Evolutionary conservation across 2,329 filamentous ascomycete species (phyloP), one percentile per base, ranked within the genome.

Genomic region (Eutypella sp.): DNA sequence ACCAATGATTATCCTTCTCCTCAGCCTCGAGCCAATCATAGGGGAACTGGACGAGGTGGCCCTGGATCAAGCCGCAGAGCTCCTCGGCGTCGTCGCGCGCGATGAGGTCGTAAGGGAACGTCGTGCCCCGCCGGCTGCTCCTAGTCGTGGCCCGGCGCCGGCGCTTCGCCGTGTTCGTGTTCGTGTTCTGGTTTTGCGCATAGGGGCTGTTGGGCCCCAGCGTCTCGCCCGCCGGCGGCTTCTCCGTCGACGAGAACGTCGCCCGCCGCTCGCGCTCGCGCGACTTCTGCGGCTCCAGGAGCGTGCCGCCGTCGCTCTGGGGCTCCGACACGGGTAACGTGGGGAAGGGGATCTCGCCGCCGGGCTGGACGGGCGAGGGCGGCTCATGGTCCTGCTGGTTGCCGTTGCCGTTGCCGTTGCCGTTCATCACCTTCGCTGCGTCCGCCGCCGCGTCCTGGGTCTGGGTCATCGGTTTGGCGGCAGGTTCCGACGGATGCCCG

Each of bases 1-100:
- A 79, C 93, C 93, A 99, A 63, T 96, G 95, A 46, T 90, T 89
- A 54, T 89, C 91, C 60, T 84, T 82, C 72, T 97, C 93, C 69
- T 97, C 93, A 46, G 85, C 87, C 57, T 87, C 80, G 44, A 96
- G 79, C 90, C 95, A 99, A 60, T 99, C 89, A 67, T 97, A 96
- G 5, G 93, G 93, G 74, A 95, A 99, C 52, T 89, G 73, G 22
- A 99, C 91, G 43, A 99, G 67, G 63, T 91, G 84, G 1, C 93
- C 93, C 66, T 97, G 92, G 22, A 93, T 79, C 70, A 93, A 71
- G 52, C 81, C 79, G 54, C 96, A 72, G 55, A 97, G 68, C 56
- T 88, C 85, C 63, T 95, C 91, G 1, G 90, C 88, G 54, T 95
- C 88, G 5, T 78, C 76, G 45, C 80, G 81, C 23, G 79, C 76